Evolutionary conservation across 805 yeast genomes (phyloP).

Genomic region (Candida hungchunana): DNA sequence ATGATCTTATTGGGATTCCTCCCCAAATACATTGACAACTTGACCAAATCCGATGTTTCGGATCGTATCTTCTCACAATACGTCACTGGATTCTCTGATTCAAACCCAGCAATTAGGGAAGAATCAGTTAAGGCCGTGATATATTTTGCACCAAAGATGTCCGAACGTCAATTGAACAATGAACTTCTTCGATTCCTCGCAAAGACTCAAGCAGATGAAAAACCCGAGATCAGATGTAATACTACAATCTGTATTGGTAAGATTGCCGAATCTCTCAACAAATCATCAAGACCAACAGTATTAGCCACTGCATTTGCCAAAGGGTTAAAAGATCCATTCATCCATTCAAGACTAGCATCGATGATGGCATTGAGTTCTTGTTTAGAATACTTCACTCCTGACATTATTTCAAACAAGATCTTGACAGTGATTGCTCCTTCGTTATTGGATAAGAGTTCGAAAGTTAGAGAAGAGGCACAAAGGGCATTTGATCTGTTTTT

Average conservation of each 20-base stretch:
- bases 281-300: constrained; percentile 60
- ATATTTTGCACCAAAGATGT: constrained; percentile 54
- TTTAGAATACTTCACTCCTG: constrained; percentile 63
- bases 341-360: constrained; percentile 73
- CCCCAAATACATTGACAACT: constrained; percentile 45
- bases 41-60: constrained; percentile 60
- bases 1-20: constrained; percentile 63
- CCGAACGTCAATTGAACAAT: constrained; percentile 79
- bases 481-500: constrained; percentile 60
- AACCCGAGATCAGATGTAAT: constrained; percentile 72
- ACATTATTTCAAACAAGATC: constrained; percentile 73
- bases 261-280: constrained; percentile 55
- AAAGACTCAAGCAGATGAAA: constrained; percentile 71
- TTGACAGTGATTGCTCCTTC: constrained; percentile 84
- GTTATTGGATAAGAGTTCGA: constrained; percentile 65
- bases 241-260: constrained; percentile 67
- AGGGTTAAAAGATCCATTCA: constrained; percentile 73
- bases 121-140: constrained; percentile 69
- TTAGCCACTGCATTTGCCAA: constrained; percentile 83
- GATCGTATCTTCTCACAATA: constrained; percentile 63
- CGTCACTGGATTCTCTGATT: constrained; percentile 81
- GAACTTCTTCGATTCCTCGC: constrained; percentile 80
- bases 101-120: constrained; percentile 75
- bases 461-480: constrained; percentile 71
- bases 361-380: constrained; percentile 66